A percentile compares a stretch with the other conserved stretches of the same genome.
Conservation (phyloP, 805 yeast genomes). For the Candida xiaguanensis region DNA sequence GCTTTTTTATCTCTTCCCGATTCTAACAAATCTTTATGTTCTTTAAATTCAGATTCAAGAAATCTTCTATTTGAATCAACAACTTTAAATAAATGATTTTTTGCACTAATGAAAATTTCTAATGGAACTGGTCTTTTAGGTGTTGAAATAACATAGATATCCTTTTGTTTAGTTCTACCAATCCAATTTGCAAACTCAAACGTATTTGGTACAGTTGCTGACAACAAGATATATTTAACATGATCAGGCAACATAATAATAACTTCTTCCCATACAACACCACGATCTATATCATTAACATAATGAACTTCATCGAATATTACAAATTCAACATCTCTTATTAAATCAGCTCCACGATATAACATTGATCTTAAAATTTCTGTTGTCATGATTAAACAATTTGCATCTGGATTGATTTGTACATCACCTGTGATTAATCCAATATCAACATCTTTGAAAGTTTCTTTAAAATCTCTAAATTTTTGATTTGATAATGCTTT, state of each 20-base stretch:
- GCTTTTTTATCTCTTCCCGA: constrained; percentile 20
- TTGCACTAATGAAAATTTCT: constrained; percentile 84
- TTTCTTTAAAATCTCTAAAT: constrained; percentile 80
- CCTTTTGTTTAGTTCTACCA: constrained; percentile 93
- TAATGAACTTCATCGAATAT: constrained; percentile 98
- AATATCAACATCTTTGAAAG: constrained; percentile 77
- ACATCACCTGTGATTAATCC: constrained; percentile 98
- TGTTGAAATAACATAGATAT: constrained; percentile 93
- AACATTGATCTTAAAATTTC: constrained; percentile 94
- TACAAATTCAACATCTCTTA: constrained; percentile 95
- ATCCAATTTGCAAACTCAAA: constrained; percentile 98
- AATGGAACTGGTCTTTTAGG: constrained; percentile 96
- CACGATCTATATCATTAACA: constrained; percentile 94
- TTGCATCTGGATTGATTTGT: constrained; percentile 94
- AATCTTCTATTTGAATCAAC: constrained; percentile 70
- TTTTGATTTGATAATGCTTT: constrained; percentile 89
- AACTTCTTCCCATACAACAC: constrained; percentile 99
- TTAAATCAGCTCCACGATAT: constrained; percentile 92
- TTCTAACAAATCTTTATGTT: constrained; percentile 53
- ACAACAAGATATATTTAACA: constrained; percentile 81
- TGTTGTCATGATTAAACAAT: constrained; percentile 95
- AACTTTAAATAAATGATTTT: constrained; percentile 64
- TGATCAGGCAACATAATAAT: constrained; percentile 97
- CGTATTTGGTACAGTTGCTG: constrained; percentile 99
- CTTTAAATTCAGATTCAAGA: constrained; percentile 56